A percentile compares a stretch with the other conserved stretches of the same genome.
Evolutionary conservation across 768 basidiomycete genomes (phyloP).

Genomic region (Cytidiella melzeri): DNA sequence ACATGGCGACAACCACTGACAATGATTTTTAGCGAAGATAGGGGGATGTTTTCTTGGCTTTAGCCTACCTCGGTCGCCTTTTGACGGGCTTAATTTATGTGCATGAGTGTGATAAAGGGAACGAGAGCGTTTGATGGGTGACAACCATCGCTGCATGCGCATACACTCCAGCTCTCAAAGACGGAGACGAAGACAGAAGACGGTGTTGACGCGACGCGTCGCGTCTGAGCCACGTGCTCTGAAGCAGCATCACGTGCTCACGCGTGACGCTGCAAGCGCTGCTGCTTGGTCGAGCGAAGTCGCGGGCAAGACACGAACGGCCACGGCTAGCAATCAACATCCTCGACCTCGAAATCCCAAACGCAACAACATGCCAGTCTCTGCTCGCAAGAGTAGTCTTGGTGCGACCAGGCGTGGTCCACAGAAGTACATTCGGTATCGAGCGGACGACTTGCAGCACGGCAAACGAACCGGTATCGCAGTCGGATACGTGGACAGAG

Average conservation of each 20-base stretch:
- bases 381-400: constrained; percentile 34
- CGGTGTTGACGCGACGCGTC: constrained; percentile 10
- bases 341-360: neutral
- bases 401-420: constrained; percentile 45
- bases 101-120: constrained; percentile 9
- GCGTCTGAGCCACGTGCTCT: neutral
- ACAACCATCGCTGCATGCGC: constrained; percentile 10
- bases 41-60: neutral
- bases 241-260: constrained; percentile 1
- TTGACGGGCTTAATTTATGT: constrained; percentile 15
- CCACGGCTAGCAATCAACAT: neutral
- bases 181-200: too few species aligned
- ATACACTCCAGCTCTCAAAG: neutral
- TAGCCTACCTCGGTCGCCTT: constrained; percentile 25
- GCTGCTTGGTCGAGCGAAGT: neutral
- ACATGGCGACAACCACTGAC: constrained; percentile 87
- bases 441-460: constrained; percentile 68
- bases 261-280: neutral
- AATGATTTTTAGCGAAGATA: neutral
- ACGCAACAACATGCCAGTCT: constrained; percentile 21
- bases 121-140: constrained; percentile 1
- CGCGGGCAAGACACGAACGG: neutral
- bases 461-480: constrained; percentile 78
- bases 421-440: constrained; percentile 70
- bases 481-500: constrained; percentile 60